Percentiles rank a stretch among this genome's conserved stretches.
Evolutionary conservation across 2,329 filamentous ascomycete genomes (phyloP).

Genomic region (Xylaria sp.): DNA sequence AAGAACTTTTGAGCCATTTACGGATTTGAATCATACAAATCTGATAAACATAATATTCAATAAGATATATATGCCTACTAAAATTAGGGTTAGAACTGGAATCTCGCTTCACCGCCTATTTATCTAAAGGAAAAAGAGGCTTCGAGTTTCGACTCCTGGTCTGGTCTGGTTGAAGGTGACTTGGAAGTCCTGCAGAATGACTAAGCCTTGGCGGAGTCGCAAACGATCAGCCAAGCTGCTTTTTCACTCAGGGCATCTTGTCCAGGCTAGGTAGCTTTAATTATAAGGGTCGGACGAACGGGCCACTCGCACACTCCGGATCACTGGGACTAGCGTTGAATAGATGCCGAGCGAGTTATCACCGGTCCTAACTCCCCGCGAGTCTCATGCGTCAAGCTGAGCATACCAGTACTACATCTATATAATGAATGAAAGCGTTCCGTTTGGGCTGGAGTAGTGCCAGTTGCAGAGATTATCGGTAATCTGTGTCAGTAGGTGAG

Average conservation of each 20-base stretch:
- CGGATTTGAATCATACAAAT: neutral
- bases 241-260: neutral
- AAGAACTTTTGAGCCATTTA: conserved; percentile 15
- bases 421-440: too few species aligned
- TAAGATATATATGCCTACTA: neutral
- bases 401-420: neutral
- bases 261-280: neutral
- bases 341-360: neutral
- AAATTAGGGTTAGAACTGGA: neutral
- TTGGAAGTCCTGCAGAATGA: neutral
- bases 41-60: neutral
- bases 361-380: neutral
- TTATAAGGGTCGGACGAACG: neutral
- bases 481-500: too few species aligned
- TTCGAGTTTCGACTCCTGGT: neutral
- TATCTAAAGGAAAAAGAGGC: neutral
- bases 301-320: neutral
- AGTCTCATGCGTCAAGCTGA: neutral
- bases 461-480: too few species aligned
- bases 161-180: neutral
- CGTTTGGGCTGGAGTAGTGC: too few species aligned
- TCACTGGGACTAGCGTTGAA: neutral
- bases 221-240: neutral
- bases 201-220: conserved; percentile 15
- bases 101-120: neutral